phyloP scores from a whole-genome alignment of 2,329 filamentous ascomycete species.

The Sporothrix pseudoabietina region DNA sequence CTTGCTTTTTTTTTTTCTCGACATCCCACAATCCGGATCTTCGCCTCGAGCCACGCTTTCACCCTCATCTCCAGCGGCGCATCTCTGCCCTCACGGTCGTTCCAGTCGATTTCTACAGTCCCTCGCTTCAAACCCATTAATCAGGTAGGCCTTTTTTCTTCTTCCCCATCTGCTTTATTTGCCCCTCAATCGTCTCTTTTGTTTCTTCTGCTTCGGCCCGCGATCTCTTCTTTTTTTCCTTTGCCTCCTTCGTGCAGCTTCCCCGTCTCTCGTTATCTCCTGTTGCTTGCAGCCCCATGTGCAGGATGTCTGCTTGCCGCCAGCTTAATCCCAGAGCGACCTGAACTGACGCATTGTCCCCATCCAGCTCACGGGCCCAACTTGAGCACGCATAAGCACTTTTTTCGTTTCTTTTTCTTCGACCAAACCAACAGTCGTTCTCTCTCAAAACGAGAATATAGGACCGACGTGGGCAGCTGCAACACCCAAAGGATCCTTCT shows the following conservation, averaged over 20 bases:
- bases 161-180: background rate
- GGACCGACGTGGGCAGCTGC: conserved; percentile 9
- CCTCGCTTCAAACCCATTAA: conserved; percentile 24
- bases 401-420: background rate
- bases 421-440: background rate
- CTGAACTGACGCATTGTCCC: conserved; percentile 24
- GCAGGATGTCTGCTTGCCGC: background rate
- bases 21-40: conserved; percentile 18
- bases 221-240: background rate
- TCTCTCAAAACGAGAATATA: background rate
- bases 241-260: background rate
- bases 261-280: background rate
- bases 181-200: background rate
- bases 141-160: conserved; percentile 27
- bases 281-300: conserved; percentile 13
- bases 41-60: conserved; percentile 18
- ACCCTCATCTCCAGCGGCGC: conserved; percentile 13
- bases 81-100: conserved; percentile 23
- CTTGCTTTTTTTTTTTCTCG: conserved; percentile 28
- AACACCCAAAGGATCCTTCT: background rate
- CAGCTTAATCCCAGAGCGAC: background rate
- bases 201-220: background rate
- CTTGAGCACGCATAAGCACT: conserved; percentile 14
- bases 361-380: conserved; percentile 22
- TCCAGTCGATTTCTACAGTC: conserved; percentile 16